Base-by-base conservation (phyloP, 495 filamentous ascomycete species). In the Baudoinia panamericana region DNA sequence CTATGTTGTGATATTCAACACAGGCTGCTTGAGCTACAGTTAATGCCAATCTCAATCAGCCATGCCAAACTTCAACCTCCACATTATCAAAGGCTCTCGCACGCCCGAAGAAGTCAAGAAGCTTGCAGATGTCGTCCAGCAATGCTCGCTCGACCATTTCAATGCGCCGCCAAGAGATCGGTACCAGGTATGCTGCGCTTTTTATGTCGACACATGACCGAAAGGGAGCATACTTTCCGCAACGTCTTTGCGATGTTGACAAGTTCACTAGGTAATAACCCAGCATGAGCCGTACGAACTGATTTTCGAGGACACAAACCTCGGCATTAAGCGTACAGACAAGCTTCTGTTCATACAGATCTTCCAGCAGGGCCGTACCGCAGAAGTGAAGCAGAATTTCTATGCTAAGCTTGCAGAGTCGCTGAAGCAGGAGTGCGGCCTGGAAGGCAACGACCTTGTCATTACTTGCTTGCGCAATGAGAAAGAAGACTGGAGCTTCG, bases 281-380 rank as follows among this genome's bases (percentile, higher is more conserved):
- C 44, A 48, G 27, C 48, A 51, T 23, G 48, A 48, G 28, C 34
- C 27, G 11, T 41, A 35, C n/a, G 44, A 51, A 27, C 17, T 51
- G 9, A 48, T 51, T 17, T 51, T 36, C 29, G 48, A 51, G 18
- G 44, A 51, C 29, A 38, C 44, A 3, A 28, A 34, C n/a, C 30
- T 51, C 11, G 44, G 44, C 18, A 32, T 27, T 25, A 23, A 15
- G 8, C 36, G 44, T 7, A 51, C 25, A 17, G 29, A 48, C 12
- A 15, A 47, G 12, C 27, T 48, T 10, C 45, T 51, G 11, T 31
- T 51, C 38, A 30, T 51, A 11, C 44, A 51, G 33, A 51, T 51
- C 26, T 47, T 48, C 22, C 48, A 51, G 36, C 48, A 48, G 19
- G 48, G 48, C 26, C 48, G 48, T 13, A 19, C 31, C 30, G 37